These are phyloP conservation scores for Pyrus betulifolia DNA, from an alignment of 306 rosid genomes.

Conservation along the genomic window DNA sequence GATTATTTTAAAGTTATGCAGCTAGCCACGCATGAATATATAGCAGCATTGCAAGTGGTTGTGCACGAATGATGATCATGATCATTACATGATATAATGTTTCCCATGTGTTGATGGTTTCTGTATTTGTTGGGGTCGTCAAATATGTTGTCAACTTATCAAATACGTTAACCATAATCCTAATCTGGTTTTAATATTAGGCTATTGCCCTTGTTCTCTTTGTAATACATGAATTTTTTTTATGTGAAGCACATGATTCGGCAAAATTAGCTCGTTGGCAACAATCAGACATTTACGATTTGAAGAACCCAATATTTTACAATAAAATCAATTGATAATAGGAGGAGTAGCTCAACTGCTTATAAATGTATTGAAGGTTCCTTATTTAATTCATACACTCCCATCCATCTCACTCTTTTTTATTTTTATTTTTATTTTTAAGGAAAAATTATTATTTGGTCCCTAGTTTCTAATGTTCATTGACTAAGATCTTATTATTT, in stretches of 20 bases:
- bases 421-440: too few species aligned
- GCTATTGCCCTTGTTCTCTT: neutral
- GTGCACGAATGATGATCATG: neutral
- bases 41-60: neutral
- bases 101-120: constrained; percentile 10
- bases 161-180: neutral
- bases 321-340: too few species aligned
- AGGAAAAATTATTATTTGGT: too few species aligned
- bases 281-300: neutral
- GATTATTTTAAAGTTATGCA: neutral
- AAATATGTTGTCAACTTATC: neutral
- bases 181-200: too few species aligned
- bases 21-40: neutral
- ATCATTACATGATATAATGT: neutral
- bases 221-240: too few species aligned
- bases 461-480: too few species aligned
- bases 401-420: neutral
- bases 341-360: too few species aligned
- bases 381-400: too few species aligned
- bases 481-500: too few species aligned
- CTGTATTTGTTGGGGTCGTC: neutral
- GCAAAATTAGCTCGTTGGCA: neutral
- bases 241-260: too few species aligned
- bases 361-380: too few species aligned
- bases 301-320: too few species aligned